A percentile compares a stretch with the other conserved stretches of the same genome.
Conservation (phyloP, 257 asterid species). For the Handroanthus guayacan region DNA sequence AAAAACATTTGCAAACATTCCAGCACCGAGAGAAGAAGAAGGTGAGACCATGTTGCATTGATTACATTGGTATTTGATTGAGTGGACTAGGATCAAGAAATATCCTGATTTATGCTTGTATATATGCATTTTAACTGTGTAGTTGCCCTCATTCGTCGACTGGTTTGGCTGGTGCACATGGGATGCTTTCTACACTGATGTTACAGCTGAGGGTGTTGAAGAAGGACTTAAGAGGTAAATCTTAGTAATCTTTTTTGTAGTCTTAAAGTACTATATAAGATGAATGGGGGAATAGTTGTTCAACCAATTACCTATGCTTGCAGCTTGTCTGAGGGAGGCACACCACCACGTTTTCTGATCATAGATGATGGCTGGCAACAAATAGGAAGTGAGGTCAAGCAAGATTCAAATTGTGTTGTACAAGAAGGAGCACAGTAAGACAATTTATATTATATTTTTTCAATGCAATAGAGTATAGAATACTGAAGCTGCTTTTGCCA, state of each 20-base stretch:
- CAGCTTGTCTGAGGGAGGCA: constrained; percentile 92
- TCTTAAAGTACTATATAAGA: not conserved
- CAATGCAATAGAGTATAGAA: not conserved
- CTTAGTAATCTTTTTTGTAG: not conserved
- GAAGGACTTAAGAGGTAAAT: constrained; percentile 83
- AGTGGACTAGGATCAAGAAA: constrained; percentile 11
- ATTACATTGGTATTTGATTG: constrained; percentile 19
- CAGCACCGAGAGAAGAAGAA: constrained; percentile 87
- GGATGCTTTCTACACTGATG: constrained; percentile 99
- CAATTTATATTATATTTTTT: not conserved
- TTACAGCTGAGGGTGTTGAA: constrained; percentile 97
- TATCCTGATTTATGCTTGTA: constrained; percentile 1
- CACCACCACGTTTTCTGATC: constrained; percentile 91
- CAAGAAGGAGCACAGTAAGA: constrained; percentile 92
- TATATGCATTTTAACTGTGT: constrained; percentile 27
- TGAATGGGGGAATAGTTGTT: not conserved
- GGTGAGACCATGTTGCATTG: constrained; percentile 46
- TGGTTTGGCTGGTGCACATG: constrained; percentile 99
- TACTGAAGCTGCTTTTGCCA: too few species aligned
- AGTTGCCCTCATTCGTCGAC: constrained; percentile 89
- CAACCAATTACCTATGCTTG: constrained; percentile 20
- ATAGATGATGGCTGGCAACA: constrained; percentile 99
- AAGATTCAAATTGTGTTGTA: constrained; percentile 64
- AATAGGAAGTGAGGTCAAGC: constrained; percentile 73
- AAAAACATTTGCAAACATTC: constrained; percentile 89